phyloP scores from a whole-genome alignment of 495 filamentous ascomycete genomes.

The Alectoria sarmentosa region DNA sequence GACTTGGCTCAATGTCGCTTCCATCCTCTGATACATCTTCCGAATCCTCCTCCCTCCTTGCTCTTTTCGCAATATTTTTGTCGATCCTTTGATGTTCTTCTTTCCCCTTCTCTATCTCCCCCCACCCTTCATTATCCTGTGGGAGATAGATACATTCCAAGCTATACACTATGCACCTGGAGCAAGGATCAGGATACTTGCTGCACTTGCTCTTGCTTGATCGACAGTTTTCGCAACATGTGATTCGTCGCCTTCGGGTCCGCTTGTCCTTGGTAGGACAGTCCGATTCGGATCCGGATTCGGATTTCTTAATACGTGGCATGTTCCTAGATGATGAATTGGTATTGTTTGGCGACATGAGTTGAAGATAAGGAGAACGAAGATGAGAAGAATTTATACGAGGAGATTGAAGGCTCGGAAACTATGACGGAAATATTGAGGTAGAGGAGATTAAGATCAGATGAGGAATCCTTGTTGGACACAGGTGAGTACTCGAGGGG shows the following conservation, averaged over 20 bases:
- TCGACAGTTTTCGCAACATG: conserved; percentile 39
- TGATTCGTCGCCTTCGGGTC: neutral
- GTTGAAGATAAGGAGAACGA: neutral
- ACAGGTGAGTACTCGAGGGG: neutral
- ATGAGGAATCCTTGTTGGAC: too few relatives aligned
- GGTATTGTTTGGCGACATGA: too few relatives aligned
- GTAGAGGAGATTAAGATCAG: too few relatives aligned
- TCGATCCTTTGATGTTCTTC: neutral
- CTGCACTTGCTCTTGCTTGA: conserved; percentile 10
- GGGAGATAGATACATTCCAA: neutral
- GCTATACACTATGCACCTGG: neutral
- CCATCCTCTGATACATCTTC: conserved; percentile 17
- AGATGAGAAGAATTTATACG: neutral
- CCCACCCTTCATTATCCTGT: neutral
- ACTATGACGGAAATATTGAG: too few relatives aligned
- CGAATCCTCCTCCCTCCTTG: neutral
- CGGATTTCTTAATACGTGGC: neutral
- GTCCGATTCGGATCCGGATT: neutral
- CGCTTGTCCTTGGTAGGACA: neutral
- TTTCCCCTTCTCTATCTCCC: neutral
- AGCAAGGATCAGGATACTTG: neutral
- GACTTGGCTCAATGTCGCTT: conserved; percentile 27
- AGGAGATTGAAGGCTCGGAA: neutral
- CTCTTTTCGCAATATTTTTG: neutral
- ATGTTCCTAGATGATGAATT: too few relatives aligned